These are phyloP conservation scores for Oxytropis ochrocephala DNA, from an alignment of 306 rosid species.

Conservation along the genomic window DNA sequence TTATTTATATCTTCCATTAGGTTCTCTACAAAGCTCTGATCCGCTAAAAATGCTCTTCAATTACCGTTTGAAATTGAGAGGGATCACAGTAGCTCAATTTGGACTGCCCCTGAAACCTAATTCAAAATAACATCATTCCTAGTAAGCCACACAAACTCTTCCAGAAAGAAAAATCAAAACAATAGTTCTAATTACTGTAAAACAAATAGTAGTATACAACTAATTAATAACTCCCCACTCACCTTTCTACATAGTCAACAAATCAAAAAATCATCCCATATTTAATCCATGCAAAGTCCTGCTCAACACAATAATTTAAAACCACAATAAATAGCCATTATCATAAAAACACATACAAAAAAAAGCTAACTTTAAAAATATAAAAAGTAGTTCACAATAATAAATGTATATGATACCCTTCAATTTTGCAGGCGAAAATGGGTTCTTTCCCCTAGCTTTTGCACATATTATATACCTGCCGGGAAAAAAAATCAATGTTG, in stretches of 20 bases:
- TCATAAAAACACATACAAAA: slow-evolving; percentile 11
- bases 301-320: slow-evolving; percentile 24
- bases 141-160: slow-evolving; percentile 20
- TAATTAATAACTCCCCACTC: slow-evolving; percentile 15
- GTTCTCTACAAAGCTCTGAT: slow-evolving; percentile 80
- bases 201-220: background rate
- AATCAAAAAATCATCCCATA: slow-evolving; percentile 81
- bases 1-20: slow-evolving; percentile 69
- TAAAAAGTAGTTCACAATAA: background rate
- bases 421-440: slow-evolving; percentile 84
- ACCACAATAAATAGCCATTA: slow-evolving; percentile 20
- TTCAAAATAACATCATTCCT: slow-evolving; percentile 20
- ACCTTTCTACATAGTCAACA: slow-evolving; percentile 76
- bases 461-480: slow-evolving; percentile 79
- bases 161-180: background rate
- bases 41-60: slow-evolving; percentile 94
- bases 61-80: slow-evolving; percentile 63
- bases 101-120: slow-evolving; percentile 79
- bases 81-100: slow-evolving; percentile 50
- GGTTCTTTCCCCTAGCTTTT: slow-evolving; percentile 65
- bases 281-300: slow-evolving; percentile 98
- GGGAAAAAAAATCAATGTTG: slow-evolving; percentile 18
- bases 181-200: background rate
- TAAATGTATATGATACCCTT: slow-evolving; percentile 36
- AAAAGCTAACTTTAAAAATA: background rate